Conservation (phyloP, 176 grass and related monocot genomes). For the Carex cristatella region DNA sequence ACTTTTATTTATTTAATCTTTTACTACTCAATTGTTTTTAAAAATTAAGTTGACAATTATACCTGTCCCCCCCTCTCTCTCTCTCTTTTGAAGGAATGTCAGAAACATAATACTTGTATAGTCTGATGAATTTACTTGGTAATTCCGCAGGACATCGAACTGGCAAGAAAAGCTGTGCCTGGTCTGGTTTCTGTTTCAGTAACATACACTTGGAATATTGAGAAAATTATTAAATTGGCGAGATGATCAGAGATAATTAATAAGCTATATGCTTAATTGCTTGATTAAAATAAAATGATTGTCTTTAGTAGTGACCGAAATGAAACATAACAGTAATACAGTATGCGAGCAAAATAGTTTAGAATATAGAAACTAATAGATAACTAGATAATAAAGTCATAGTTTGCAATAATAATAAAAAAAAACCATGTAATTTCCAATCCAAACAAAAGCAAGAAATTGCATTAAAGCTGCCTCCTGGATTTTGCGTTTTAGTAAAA, state of each 20-base stretch:
- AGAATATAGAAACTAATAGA: background rate
- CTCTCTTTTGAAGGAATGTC: no score
- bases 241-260: background rate
- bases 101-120: no score
- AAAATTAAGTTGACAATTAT: no score
- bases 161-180: no score
- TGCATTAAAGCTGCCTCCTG: background rate
- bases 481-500: no score
- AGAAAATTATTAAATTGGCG: background rate
- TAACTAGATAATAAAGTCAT: background rate
- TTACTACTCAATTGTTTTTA: no score
- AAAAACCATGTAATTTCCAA: background rate
- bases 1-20: no score
- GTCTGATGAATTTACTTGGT: no score
- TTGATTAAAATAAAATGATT: background rate
- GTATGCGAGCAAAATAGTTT: background rate
- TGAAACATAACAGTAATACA: background rate
- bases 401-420: background rate
- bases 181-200: no score
- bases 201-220: background rate
- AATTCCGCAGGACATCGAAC: no score
- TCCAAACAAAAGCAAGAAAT: background rate
- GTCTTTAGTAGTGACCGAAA: background rate
- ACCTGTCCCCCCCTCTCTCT: no score
- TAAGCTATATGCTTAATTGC: background rate